These are phyloP conservation scores for Eucalyptus rudis DNA, from an alignment of 345 rosid species.

Conservation along the genomic window DNA sequence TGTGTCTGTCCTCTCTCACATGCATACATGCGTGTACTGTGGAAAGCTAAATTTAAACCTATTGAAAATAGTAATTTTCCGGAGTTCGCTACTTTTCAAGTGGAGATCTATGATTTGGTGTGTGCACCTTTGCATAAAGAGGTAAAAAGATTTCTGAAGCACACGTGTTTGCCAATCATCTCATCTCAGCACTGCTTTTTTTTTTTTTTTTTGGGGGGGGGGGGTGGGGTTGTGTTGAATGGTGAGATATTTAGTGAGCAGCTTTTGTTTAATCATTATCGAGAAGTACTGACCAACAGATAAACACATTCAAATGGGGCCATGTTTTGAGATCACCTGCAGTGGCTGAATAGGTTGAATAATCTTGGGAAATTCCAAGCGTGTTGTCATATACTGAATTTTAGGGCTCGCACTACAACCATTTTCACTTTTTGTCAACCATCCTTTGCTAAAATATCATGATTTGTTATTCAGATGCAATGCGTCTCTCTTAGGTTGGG, in stretches of 20 bases:
- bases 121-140: not conserved
- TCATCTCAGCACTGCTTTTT: not conserved
- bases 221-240: not conserved
- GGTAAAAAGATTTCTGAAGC: not conserved
- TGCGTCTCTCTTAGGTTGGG: not conserved
- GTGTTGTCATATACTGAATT: not conserved
- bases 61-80: not conserved
- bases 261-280: not conserved
- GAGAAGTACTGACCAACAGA: not conserved
- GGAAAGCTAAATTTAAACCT: not conserved
- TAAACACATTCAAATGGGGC: not conserved
- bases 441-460: not conserved
- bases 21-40: not conserved
- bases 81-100: not conserved
- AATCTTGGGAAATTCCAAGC: not conserved
- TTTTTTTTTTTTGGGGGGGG: accelerated
- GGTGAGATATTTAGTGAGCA: not conserved
- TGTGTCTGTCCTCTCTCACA: not conserved
- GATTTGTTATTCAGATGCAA: not conserved
- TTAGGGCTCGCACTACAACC: not conserved
- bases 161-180: not conserved
- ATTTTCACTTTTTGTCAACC: not conserved
- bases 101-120: not conserved
- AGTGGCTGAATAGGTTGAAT: not conserved
- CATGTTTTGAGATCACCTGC: not conserved